Evolutionary conservation across 352 stramenopile genomes (phyloP), one percentile per base, ranked within the genome.

Genomic region (Pythium rhizo-oryzae): DNA sequence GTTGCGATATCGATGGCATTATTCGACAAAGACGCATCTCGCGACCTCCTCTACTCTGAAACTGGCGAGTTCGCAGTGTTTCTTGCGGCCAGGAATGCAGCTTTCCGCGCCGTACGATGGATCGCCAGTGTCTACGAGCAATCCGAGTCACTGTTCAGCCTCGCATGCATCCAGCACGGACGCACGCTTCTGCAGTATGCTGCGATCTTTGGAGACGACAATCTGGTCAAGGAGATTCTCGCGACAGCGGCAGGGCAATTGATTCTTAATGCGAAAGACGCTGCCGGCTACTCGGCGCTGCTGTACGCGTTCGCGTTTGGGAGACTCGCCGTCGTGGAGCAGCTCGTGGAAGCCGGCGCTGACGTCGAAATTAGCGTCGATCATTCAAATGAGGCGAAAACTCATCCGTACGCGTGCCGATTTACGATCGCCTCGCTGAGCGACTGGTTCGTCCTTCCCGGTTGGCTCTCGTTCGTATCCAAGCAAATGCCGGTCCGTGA

Each of bases 291-390:
- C 56, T 82, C 79, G 8, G 71, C 79, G 0, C 41, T 88, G 30
- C 63, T 89, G 55, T 91, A 89, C 25, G 79, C 82, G 2, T 83
- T 85, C 60, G 81, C 67, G 0, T 89, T 88, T 53, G 79, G 82
- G 9, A 68, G 63, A 61, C 23, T 91, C 1, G 60, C 54, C 11
- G 51, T 70, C 12, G 65, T 82, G 37, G 56, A 78, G 21, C 54
- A 70, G 11, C 59, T 91, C 4, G 58, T 73, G 19, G 30, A 78
- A 2, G 50, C 73, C 44, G 81, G 79, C n/a, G 74, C 80, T 2
- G 74, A 85, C 62, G 47, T 67, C 0, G 67, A 72, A 16, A 21
- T 74, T 23, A 69, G 41, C 33, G 62, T 91, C 24, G 69, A 89
- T 23, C 80, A 89, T 69, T 82, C 79, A 8, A 66, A 47, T 15